Evolutionary conservation across 306 rosid species (phyloP).

Genomic region (Acacia confusa): DNA sequence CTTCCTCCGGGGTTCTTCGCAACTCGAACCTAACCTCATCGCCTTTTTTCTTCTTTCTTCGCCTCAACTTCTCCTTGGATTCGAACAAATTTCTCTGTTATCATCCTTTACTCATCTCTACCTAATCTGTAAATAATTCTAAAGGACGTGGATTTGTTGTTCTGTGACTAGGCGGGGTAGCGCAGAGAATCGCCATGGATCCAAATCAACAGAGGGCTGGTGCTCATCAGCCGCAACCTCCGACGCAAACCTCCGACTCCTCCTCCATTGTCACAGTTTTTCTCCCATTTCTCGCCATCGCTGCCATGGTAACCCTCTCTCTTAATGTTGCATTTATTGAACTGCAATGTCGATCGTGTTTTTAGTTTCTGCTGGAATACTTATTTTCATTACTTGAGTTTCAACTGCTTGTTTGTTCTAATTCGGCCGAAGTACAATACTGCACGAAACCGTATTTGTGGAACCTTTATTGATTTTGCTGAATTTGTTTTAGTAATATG

Average conservation of each 20-base stretch:
- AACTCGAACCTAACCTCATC: too few relatives aligned
- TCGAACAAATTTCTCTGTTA: too few relatives aligned
- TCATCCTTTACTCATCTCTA: background rate
- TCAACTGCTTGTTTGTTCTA: background rate
- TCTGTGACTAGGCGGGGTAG: background rate
- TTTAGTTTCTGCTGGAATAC: background rate
- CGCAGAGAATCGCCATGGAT: slow-evolving; percentile 60
- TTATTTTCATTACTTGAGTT: background rate
- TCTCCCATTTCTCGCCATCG: slow-evolving; percentile 46
- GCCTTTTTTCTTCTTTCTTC: too few relatives aligned
- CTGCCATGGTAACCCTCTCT: slow-evolving; percentile 49
- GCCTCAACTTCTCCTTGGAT: too few relatives aligned
- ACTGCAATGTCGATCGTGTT: background rate
- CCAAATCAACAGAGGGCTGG: slow-evolving; percentile 36
- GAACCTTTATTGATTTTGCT: background rate
- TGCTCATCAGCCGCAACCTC: slow-evolving; percentile 34
- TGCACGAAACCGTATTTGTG: background rate
- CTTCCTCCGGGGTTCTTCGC: too few relatives aligned
- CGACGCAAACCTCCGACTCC: slow-evolving; percentile 31
- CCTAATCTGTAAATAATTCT: background rate
- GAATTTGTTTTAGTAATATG: background rate
- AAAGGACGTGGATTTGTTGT: background rate
- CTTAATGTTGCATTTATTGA: background rate
- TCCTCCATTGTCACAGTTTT: slow-evolving; percentile 35
- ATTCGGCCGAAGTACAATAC: background rate